Conservation (phyloP, 2,329 filamentous ascomycete genomes). For the Colletotrichum tropicale region DNA sequence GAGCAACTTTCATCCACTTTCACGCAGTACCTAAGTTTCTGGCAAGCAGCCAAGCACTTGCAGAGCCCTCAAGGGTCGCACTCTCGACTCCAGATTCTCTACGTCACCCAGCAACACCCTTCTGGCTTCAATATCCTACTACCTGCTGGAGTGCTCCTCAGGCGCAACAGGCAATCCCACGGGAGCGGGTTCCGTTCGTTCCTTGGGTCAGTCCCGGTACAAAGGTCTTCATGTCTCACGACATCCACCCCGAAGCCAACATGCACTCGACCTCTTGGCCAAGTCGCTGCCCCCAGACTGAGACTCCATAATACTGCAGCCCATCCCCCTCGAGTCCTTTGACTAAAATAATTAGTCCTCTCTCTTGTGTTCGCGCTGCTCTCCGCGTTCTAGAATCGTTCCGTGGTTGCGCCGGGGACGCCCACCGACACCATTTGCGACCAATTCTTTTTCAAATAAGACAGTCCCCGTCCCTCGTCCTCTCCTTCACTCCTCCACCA, state of each 20-base stretch:
- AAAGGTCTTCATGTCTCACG: background rate
- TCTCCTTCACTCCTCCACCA: background rate
- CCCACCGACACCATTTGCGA: background rate
- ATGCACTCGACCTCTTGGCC: background rate
- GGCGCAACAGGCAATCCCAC: background rate
- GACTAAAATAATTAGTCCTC: background rate
- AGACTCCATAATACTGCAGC: slow-evolving; percentile 11
- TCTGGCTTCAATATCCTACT: background rate
- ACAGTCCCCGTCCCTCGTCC: background rate
- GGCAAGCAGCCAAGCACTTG: background rate
- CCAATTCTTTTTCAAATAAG: background rate
- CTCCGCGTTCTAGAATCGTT: slow-evolving; percentile 2
- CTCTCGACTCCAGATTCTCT: background rate
- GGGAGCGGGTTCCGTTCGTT: background rate
- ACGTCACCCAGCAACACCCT: slow-evolving; percentile 7
- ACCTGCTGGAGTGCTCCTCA: background rate
- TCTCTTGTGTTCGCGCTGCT: background rate
- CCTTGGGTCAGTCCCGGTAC: background rate
- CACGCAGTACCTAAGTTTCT: background rate
- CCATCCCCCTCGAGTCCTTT: background rate
- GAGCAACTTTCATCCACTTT: background rate
- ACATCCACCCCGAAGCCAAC: background rate
- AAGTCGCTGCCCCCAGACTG: background rate
- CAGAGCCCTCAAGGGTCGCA: background rate
- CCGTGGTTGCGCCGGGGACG: slow-evolving; percentile 13